Percentiles rank a stretch among this genome's conserved stretches.
These are phyloP conservation scores for Syncephalastrum contaminatum DNA, from an alignment of 371 early-diverging fungal species.

Conservation along the genomic window DNA sequence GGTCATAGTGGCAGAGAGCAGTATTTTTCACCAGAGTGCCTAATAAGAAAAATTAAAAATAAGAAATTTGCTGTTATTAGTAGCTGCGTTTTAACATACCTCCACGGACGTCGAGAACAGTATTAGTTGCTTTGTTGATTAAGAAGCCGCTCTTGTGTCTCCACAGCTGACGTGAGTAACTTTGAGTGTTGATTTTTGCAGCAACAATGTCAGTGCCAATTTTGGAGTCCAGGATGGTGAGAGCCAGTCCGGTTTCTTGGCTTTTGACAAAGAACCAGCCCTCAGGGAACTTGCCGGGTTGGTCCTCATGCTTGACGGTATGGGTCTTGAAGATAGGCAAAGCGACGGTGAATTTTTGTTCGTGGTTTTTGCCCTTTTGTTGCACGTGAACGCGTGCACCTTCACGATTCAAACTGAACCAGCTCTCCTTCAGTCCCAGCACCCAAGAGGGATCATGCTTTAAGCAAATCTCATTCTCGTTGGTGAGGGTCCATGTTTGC, in stretches of 20 bases:
- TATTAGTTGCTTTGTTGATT: slow-evolving; percentile 54
- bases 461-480: slow-evolving; percentile 39
- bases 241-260: slow-evolving; percentile 46
- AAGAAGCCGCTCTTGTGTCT: slow-evolving; percentile 52
- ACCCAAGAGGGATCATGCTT: slow-evolving; percentile 40
- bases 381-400: slow-evolving; percentile 45
- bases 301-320: slow-evolving; percentile 10
- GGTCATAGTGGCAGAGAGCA: slow-evolving; percentile 37
- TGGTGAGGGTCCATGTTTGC: slow-evolving; percentile 37
- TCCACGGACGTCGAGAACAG: slow-evolving; percentile 59
- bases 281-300: slow-evolving; percentile 48
- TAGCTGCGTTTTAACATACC: slow-evolving; percentile 28
- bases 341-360: slow-evolving; percentile 41
- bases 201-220: slow-evolving; percentile 36
- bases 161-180: slow-evolving; percentile 59
- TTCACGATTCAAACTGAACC: slow-evolving; percentile 39
- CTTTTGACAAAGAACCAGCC: slow-evolving; percentile 66
- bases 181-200: slow-evolving; percentile 44
- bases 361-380: slow-evolving; percentile 23
- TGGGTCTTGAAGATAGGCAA: slow-evolving; percentile 42
- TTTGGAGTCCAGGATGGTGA: slow-evolving; percentile 39
- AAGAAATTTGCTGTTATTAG: neutral
- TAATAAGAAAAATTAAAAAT: slow-evolving; percentile 11
- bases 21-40: slow-evolving; percentile 32
- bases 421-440: slow-evolving; percentile 51